Conservation (phyloP, 805 yeast species). For the Ogataea angusta region DNA sequence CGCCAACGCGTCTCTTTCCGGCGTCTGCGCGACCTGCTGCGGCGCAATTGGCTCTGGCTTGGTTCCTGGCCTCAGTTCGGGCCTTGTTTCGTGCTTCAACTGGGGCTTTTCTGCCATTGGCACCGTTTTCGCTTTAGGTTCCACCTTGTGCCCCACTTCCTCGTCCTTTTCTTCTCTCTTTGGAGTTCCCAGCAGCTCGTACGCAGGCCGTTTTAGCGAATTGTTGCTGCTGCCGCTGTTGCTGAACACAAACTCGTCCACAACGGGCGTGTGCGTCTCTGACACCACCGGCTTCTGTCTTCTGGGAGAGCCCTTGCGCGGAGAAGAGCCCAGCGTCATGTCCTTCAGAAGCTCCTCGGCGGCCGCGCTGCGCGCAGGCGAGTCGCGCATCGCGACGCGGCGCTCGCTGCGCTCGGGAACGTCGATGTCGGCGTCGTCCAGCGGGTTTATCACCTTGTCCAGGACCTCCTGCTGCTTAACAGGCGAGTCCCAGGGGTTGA, state of each 20-base stretch:
- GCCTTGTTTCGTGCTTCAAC: neutral
- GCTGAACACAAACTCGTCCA: constrained; percentile 28
- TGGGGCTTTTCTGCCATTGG: neutral
- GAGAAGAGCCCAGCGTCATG: constrained; percentile 31
- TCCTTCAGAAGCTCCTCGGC: constrained; percentile 13
- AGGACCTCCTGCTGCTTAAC: constrained; percentile 18
- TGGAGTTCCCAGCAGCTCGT: constrained; percentile 13
- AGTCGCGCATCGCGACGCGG: constrained; percentile 15
- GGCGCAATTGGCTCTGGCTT: neutral
- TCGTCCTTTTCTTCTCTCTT: constrained; percentile 4
- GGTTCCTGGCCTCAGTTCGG: neutral
- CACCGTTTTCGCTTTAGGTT: neutral
- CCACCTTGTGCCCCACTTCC: neutral
- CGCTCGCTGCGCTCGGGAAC: constrained; percentile 30
- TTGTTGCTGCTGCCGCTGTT: constrained; percentile 3
- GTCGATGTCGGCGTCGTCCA: constrained; percentile 5
- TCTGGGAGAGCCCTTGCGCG: constrained; percentile 29
- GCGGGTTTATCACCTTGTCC: constrained; percentile 12
- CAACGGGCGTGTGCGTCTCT: constrained; percentile 19
- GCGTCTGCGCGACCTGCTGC: neutral
- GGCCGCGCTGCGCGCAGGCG: constrained; percentile 6
- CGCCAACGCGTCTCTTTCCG: neutral
- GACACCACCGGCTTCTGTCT: constrained; percentile 12
- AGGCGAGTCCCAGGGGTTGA: constrained; percentile 28
- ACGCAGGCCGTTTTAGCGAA: constrained; percentile 10